Evolutionary conservation across 441 rosid genomes (phyloP), one percentile per base, ranked within the genome.

Genomic region (Gossypium aridum): DNA sequence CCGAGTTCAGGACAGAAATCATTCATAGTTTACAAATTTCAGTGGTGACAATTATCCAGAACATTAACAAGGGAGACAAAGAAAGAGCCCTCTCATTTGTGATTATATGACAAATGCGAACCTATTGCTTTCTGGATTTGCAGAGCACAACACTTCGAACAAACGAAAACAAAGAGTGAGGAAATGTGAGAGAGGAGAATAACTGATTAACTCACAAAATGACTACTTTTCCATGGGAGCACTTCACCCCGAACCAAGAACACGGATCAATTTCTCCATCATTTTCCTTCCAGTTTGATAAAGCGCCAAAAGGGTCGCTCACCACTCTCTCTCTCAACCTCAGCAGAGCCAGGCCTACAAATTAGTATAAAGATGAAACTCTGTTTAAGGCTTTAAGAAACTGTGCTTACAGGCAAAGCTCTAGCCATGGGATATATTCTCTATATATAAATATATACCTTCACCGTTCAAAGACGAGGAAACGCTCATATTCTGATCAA

Each of bases 231-330:
- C 91, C 92, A 71, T 86, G 53, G 54, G 86, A 89, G 82, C 99
- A 95, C 51, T 78, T 87, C 3, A 95, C 88, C n/a, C 96, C 98
- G 23, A 83, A 90, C 99, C 98, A 92, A 17, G 83, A 88, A 82
- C 99, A 93, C 31, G 85, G 96, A 83, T 84, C 87, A 61, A 66
- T 23, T 5, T 68, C 81, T 56, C 82, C 83, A 23, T 67, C 75
- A 63, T 78, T 71, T 72, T 77, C 80, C 60, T 79, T 72, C 98
- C 98, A 91, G 81, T 82, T 81, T 72, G 85, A 79, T 64, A 95
- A 74, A 66, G 89, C 93, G 72, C 86, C 87, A 78, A 81, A 88
- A 22, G 96, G 99, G 84, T 95, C 98, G 74, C 49, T 82, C 82
- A 75, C 78, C 55, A 95, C 84, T 49, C 86, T 78, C 83, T 88